Percentiles rank a stretch among this genome's conserved stretches.
Conservation (phyloP, 768 basidiomycete species). For the Floccularia luteovirens region DNA sequence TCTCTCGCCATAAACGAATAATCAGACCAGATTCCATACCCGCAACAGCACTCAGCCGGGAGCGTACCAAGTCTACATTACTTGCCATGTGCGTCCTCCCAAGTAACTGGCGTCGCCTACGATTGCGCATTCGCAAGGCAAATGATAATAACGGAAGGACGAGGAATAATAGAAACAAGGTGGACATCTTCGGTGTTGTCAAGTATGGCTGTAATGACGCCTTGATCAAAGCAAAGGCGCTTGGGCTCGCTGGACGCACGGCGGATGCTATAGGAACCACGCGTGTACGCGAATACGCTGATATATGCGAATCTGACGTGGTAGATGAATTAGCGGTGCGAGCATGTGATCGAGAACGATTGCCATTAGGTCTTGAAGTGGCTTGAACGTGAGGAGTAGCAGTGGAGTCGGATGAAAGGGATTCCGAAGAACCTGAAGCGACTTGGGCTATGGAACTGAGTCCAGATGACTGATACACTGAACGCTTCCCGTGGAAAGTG, state of each 20-base stretch:
- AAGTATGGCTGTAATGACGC: constrained; percentile 43
- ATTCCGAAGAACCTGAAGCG: constrained; percentile 25
- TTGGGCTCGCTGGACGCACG: constrained; percentile 16
- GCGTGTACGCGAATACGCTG: constrained; percentile 9
- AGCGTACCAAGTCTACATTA: constrained; percentile 51
- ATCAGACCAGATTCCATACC: constrained; percentile 27
- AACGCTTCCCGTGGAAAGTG: constrained; percentile 23
- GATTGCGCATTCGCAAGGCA: constrained; percentile 41
- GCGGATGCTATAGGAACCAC: constrained; percentile 11
- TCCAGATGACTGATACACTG: constrained; percentile 14
- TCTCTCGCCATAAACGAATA: constrained; percentile 40
- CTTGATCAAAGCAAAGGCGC: constrained; percentile 34
- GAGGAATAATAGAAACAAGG: constrained; percentile 39
- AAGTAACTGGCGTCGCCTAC: constrained; percentile 20
- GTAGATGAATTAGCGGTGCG: constrained; percentile 13
- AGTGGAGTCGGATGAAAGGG: constrained; percentile 29
- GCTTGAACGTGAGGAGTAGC: constrained; percentile 19
- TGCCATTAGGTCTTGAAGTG: constrained; percentile 9
- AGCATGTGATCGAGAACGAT: constrained; percentile 6
- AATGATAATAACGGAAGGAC: constrained; percentile 39
- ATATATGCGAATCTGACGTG: constrained; percentile 7
- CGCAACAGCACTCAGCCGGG: constrained; percentile 38
- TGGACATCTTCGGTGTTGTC: constrained; percentile 36
- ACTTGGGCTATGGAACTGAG: constrained; percentile 15
- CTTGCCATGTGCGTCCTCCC: constrained; percentile 10